Base-by-base conservation (phyloP, 2,329 filamentous ascomycete species). In the Microdochium trichocladiopsis region DNA sequence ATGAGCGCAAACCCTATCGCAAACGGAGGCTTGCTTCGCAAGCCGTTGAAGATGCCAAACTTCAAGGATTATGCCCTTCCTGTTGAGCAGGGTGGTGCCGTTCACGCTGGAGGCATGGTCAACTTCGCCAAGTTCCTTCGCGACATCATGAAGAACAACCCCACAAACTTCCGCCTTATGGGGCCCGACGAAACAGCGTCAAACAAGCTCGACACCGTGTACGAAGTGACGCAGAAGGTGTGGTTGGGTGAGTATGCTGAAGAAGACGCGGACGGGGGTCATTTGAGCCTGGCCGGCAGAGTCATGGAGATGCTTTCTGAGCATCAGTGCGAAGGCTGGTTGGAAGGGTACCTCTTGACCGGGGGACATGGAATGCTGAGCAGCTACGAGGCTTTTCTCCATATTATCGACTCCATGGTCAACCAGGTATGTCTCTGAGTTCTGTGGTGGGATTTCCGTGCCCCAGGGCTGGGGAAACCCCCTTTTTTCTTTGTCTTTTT, bases 291-390 rank as follows among this genome's bases (percentile, higher is more conserved):
- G 18, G 75, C 77, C 14, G 88, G 88, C 16, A 79, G 87, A 25
- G 87, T 91, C 33, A 91, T 92, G 86, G 88, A 92, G 66, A 91
- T 91, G 66, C 78, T 92, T n/a, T 88, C 83, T 18, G 88, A 92
- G 67, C 88, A 92, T 64, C 91, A 86, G 16, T 82, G 81, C 55
- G 87, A 92, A 67, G 88, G 86, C 24, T 92, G 87, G 87, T 75
- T 92, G 16, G 87, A 92, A 71, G 88, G 88, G 2, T 92, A 91
- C 64, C 70, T 89, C 43, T 75, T 92, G 2, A 88, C 82, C 51
- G 88, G 88, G 25, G 79, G 88, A 4, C 87, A 91, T 58, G 87
- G 88, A 12, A 66, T 92, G 54, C 78, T 92, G 54, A 91, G 90
- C 76, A 87, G 83, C 64, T 92, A 92, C 70, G 88, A 92, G 67